Evolutionary conservation across 2,329 filamentous ascomycete genomes (phyloP), one percentile per base, ranked within the genome.

Genomic region (Fusarium agapanthi): DNA sequence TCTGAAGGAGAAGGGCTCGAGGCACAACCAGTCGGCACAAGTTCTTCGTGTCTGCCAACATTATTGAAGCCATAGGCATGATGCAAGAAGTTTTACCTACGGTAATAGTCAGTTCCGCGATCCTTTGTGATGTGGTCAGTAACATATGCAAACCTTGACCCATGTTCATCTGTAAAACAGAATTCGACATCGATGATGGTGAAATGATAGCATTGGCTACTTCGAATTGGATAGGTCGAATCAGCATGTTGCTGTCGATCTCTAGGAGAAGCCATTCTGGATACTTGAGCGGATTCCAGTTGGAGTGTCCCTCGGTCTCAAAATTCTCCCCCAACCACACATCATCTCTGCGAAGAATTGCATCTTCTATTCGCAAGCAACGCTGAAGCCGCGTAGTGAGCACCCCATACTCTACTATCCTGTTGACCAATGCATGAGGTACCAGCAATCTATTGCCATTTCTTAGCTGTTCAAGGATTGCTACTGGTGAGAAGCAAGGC

Each of bases 231-330:
- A 87, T 85, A 0, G 84, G 80, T 0, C 91, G 86, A 54, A 93
- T 89, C 13, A 90, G 80, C 1, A 93, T 77, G 67, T 92, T 85
- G 3, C 86, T 83, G 61, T 93, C 91, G 22, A 93, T 86, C 65
- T 93, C 91, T 0, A 93, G 77, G 0, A 93, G 81, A 0, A 93
- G 78, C 88, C 90, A 92, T 73, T 93, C 91, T 0, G 89, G 83
- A 22, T 85, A 77, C 0, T 88, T 78, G 0, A 76, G 7, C 0
- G 88, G 86, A 5, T 81, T 71, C 90, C 90, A 92, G 30, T 90
- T 88, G 0, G 73, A 76, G 69, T 92, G 90, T 0, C 88, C 89
- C n/a, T 38, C 0, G 41, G 37, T 54, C 87, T 88, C 64, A 18
- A 78, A 71, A 66, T 91, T 88, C 8, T 87, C 84, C 4, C 72